Evolutionary conservation across 805 yeast genomes (phyloP).

Genomic region (Kuraishia ogatae): DNA sequence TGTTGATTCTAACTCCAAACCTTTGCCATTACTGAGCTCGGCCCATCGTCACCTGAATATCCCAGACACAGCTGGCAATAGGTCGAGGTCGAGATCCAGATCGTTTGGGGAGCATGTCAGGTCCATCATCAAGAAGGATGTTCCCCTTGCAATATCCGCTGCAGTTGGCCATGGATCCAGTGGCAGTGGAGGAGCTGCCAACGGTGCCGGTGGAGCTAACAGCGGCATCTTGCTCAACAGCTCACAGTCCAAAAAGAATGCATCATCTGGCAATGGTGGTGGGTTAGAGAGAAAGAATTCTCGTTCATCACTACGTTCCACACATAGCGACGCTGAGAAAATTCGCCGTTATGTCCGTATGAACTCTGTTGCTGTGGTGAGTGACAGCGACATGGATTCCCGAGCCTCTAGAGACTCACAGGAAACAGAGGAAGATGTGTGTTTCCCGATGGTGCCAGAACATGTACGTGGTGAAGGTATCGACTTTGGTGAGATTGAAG

Average conservation of each 20-base stretch:
- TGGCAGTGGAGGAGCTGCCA: not conserved
- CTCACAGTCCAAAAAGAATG: slow-evolving; percentile 10
- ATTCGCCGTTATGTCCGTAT: not conserved
- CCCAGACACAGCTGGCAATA: not conserved
- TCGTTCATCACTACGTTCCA: slow-evolving; percentile 21
- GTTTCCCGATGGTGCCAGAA: slow-evolving; percentile 84
- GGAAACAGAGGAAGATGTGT: slow-evolving; percentile 95
- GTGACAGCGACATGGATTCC: slow-evolving; percentile 61
- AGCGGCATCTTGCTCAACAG: slow-evolving; percentile 5
- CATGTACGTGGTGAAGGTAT: slow-evolving; percentile 60
- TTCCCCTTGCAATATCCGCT: slow-evolving; percentile 1
- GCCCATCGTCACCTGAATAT: not conserved
- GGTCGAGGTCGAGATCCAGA: slow-evolving; percentile 19
- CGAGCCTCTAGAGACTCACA: slow-evolving; percentile 73
- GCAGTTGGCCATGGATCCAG: slow-evolving; percentile 5
- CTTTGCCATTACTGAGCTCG: not conserved
- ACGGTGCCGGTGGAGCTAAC: slow-evolving; percentile 4
- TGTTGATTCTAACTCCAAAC: not conserved
- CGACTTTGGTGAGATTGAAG: slow-evolving; percentile 86
- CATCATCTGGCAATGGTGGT: not conserved
- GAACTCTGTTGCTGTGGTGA: slow-evolving; percentile 10
- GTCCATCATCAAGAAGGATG: slow-evolving; percentile 25
- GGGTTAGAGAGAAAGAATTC: slow-evolving; percentile 19
- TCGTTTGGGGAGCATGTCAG: slow-evolving; percentile 36
- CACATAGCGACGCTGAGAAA: slow-evolving; percentile 8